Evolutionary conservation across 1,284 basidiomycete species (phyloP).

Genomic region (Cryptococcus maquisensis): DNA sequence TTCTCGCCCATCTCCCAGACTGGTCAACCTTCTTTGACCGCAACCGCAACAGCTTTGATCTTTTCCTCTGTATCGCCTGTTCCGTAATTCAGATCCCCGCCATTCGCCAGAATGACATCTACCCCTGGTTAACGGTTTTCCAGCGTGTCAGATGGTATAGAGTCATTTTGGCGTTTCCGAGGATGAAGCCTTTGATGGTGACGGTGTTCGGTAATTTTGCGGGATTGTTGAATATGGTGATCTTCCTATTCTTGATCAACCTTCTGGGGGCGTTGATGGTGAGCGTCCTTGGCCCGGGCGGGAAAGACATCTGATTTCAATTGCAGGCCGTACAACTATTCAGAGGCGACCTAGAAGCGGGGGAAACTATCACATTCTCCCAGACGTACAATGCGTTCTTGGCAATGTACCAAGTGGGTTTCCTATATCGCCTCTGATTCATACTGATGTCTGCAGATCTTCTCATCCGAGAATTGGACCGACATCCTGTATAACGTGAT

Average conservation of each 20-base stretch:
- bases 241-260: conserved; percentile 88
- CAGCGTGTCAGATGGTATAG: conserved; percentile 88
- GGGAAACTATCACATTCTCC: conserved; percentile 68
- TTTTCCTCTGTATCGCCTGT: conserved; percentile 72
- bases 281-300: conserved; percentile 48
- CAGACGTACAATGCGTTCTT: conserved; percentile 85
- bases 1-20: conserved; percentile 69
- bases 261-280: conserved; percentile 78
- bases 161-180: conserved; percentile 63
- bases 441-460: conserved; percentile 57
- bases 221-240: conserved; percentile 86
- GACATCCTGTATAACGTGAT: conserved; percentile 67
- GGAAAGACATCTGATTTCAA: not conserved
- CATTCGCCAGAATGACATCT: conserved; percentile 63
- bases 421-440: not conserved
- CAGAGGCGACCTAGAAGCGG: conserved; percentile 67
- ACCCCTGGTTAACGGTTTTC: conserved; percentile 89
- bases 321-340: conserved; percentile 49
- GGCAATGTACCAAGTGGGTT: conserved; percentile 65
- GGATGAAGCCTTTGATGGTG: conserved; percentile 40
- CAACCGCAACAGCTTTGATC: conserved; percentile 72
- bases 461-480: conserved; percentile 95
- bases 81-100: conserved; percentile 81
- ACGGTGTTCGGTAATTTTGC: conserved; percentile 90
- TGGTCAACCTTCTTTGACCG: conserved; percentile 71